Conservation (phyloP, 345 rosid genomes). For the Acer saccharum region DNA sequence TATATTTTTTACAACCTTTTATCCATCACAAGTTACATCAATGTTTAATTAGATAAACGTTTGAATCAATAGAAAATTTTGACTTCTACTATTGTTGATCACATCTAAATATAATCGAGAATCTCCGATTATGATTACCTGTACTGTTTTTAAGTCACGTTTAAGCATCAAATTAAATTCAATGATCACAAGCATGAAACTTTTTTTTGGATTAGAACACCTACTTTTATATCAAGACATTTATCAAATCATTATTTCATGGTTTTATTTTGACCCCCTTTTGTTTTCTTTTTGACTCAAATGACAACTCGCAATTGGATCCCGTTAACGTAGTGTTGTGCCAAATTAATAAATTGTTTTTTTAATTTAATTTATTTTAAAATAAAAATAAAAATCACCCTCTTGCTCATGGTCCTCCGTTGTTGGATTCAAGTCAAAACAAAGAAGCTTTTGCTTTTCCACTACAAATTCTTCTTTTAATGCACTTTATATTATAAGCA, state of each 20-base stretch:
- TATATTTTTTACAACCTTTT: no score
- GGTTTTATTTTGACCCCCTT: background rate
- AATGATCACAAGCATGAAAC: background rate
- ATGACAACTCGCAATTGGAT: background rate
- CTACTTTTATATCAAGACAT: background rate
- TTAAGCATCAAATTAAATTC: background rate
- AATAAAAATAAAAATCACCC: no score
- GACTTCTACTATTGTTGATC: no score
- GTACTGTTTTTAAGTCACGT: background rate
- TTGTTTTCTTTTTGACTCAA: background rate
- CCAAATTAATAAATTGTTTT: background rate
- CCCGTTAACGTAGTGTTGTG: background rate
- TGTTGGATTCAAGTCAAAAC: conserved; percentile 27
- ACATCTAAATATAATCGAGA: background rate
- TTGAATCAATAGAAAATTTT: no score
- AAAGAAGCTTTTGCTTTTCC: conserved; percentile 23
- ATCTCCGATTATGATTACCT: background rate
- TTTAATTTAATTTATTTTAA: no score
- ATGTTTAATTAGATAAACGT: no score
- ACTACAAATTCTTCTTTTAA: background rate
- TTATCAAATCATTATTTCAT: background rate
- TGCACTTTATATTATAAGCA: conserved; percentile 22
- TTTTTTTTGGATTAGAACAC: background rate
- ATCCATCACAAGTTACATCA: no score
- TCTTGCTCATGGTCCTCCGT: background rate